Percentiles rank a stretch among this genome's conserved stretches.
Conservation (phyloP, 1,284 basidiomycete species). For the Ceratobasidium sp. region DNA sequence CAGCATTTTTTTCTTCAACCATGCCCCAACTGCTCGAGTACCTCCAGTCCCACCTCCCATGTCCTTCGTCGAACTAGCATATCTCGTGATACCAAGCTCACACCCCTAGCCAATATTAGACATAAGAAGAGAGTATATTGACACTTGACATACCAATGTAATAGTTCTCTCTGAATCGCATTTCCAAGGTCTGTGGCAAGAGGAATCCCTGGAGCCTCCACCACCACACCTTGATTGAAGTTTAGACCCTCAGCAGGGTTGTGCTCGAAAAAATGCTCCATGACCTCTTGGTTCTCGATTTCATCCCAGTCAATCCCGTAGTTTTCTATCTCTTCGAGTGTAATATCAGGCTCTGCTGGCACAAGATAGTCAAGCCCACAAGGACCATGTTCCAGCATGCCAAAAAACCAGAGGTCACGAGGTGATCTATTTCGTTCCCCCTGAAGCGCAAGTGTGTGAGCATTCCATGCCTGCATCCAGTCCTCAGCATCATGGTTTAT, state of each 20-base stretch:
- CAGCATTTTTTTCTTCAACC: too few relatives aligned
- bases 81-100: neutral
- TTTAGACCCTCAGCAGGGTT: neutral
- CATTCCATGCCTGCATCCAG: slow-evolving; percentile 47
- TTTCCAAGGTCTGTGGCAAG: neutral
- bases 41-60: neutral
- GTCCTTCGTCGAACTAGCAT: neutral
- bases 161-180: neutral
- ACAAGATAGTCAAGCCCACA: neutral
- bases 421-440: slow-evolving; percentile 6
- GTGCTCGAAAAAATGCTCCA: neutral
- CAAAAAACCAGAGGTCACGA: slow-evolving; percentile 10
- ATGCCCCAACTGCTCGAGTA: too few relatives aligned
- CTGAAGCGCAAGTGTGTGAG: slow-evolving; percentile 30
- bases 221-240: neutral
- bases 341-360: neutral
- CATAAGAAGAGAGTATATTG: neutral
- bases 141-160: neutral
- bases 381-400: neutral
- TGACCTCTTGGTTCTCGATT: neutral
- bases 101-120: neutral
- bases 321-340: neutral
- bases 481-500: slow-evolving; percentile 43
- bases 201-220: neutral
- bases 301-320: neutral